These are phyloP conservation scores for Acrocalymma vagum DNA, from an alignment of 2,329 filamentous ascomycete genomes.

Conservation along the genomic window DNA sequence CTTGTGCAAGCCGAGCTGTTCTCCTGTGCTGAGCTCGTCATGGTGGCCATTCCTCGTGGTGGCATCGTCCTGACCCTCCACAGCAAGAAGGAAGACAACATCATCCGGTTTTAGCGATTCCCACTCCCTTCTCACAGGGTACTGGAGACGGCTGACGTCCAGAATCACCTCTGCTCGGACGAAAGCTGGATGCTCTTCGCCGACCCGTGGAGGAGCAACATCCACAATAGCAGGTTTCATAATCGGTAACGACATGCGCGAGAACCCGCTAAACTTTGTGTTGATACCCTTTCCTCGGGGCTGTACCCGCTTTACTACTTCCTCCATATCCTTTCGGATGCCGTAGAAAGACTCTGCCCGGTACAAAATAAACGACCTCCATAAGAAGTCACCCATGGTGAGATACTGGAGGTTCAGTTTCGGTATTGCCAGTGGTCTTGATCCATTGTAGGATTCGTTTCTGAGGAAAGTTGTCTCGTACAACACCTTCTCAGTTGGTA, in stretches of 20 bases:
- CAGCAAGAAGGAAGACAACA: conserved; percentile 84
- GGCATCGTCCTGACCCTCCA: conserved; percentile 68
- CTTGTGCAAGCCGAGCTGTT: conserved; percentile 72
- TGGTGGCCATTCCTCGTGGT: conserved; percentile 64
- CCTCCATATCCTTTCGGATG: conserved; percentile 89
- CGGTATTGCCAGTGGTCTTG: conserved; percentile 85
- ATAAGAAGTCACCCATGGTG: conserved; percentile 95
- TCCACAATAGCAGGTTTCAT: conserved; percentile 87
- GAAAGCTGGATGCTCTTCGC: conserved; percentile 80
- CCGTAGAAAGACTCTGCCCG: conserved; percentile 92
- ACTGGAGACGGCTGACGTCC: conserved; percentile 81
- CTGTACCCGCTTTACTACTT: conserved; percentile 78
- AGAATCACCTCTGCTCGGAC: conserved; percentile 87
- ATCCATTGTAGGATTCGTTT: conserved; percentile 88
- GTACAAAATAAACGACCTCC: conserved; percentile 89
- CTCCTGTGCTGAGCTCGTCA: conserved; percentile 56
- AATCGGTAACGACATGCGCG: conserved; percentile 91
- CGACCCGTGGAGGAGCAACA: conserved; percentile 82
- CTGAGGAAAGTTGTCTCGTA: conserved; percentile 82
- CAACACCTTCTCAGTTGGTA: conserved; percentile 84
- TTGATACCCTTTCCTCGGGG: conserved; percentile 74
- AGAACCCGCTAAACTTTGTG: conserved; percentile 79
- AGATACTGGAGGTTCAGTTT: conserved; percentile 97
- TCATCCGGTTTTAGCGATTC: conserved; percentile 87
- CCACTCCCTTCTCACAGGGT: conserved; percentile 84